A percentile compares a stretch with the other conserved stretches of the same genome.
These are phyloP conservation scores for Ceriops zippeliana DNA, from an alignment of 345 rosid genomes.

Conservation along the genomic window DNA sequence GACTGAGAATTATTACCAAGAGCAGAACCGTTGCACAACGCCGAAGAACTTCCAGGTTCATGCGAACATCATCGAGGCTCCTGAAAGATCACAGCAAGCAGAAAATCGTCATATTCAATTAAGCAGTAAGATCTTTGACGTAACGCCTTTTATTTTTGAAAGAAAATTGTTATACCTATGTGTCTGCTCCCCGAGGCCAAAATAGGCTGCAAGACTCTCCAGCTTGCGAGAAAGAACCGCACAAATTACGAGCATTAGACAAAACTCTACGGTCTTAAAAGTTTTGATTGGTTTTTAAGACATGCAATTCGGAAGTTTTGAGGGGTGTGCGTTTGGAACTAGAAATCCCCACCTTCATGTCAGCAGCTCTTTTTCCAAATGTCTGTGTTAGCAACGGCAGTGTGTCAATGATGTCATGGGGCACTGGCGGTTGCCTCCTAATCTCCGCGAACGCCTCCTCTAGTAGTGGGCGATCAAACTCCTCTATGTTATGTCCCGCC, in stretches of 20 bases:
- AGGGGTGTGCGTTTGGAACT: neutral
- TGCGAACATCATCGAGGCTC: slow-evolving; percentile 89
- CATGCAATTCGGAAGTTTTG: too few relatives aligned
- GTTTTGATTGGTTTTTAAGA: too few relatives aligned
- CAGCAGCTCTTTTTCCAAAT: slow-evolving; percentile 84
- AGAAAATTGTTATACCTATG: slow-evolving; percentile 49
- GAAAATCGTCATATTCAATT: too few relatives aligned
- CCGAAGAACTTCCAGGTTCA: slow-evolving; percentile 90
- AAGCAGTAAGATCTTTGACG: too few relatives aligned
- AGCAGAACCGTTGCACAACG: slow-evolving; percentile 86
- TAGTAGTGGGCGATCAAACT: slow-evolving; percentile 76
- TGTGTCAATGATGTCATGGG: slow-evolving; percentile 72
- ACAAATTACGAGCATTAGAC: neutral
- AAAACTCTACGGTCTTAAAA: neutral
- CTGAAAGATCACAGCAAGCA: slow-evolving; percentile 36
- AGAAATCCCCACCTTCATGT: slow-evolving; percentile 71
- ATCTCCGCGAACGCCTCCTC: slow-evolving; percentile 71
- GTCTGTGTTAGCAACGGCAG: slow-evolving; percentile 55
- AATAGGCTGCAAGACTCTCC: slow-evolving; percentile 80
- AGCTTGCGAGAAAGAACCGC: slow-evolving; percentile 42
- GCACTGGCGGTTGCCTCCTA: slow-evolving; percentile 64
- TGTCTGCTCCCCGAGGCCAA: slow-evolving; percentile 73
- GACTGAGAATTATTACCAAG: slow-evolving; percentile 51
- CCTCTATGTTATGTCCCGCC: slow-evolving; percentile 89
- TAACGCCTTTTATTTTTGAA: neutral